Evolutionary conservation across 371 early-diverging fungal genomes (phyloP).

Genomic region (Rhizopus sp.): DNA sequence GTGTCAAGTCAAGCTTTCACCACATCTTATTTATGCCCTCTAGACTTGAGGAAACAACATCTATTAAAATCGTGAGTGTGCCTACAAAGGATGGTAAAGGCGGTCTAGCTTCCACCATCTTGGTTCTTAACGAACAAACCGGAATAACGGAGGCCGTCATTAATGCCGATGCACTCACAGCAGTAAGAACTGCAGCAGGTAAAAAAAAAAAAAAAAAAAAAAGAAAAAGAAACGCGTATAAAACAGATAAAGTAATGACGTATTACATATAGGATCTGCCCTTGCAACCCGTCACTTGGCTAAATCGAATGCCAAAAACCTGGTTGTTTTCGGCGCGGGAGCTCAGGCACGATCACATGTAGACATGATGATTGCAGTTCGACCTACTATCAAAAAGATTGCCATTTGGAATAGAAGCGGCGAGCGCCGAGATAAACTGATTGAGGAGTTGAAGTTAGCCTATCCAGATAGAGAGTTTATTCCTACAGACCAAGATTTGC

Average conservation of each 20-base stretch:
- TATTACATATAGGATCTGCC: slow-evolving; percentile 46
- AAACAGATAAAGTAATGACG: not conserved
- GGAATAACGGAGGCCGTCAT: slow-evolving; percentile 55
- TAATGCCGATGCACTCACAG: slow-evolving; percentile 60
- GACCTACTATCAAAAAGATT: slow-evolving; percentile 43
- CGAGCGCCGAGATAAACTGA: slow-evolving; percentile 41
- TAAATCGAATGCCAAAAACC: slow-evolving; percentile 28
- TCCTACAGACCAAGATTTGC: slow-evolving; percentile 36
- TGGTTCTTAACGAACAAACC: slow-evolving; percentile 55
- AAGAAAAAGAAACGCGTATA: not conserved
- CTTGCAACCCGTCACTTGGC: slow-evolving; percentile 55
- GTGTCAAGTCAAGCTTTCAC: slow-evolving; percentile 44
- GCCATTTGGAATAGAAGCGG: slow-evolving; percentile 57
- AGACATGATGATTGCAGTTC: slow-evolving; percentile 54
- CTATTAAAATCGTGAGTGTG: slow-evolving; percentile 62
- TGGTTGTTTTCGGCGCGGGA: slow-evolving; percentile 65
- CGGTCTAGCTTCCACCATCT: slow-evolving; percentile 56
- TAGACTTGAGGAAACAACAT: slow-evolving; percentile 50
- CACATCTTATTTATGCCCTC: slow-evolving; percentile 63
- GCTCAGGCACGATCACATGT: slow-evolving; percentile 62
- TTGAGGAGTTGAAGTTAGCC: slow-evolving; percentile 31
- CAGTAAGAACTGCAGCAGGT: slow-evolving; percentile 65
- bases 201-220: not conserved
- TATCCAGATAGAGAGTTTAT: slow-evolving; percentile 33
- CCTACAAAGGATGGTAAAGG: slow-evolving; percentile 48